A percentile compares a stretch with the other conserved stretches of the same genome.
Evolutionary conservation across 352 stramenopile genomes (phyloP).

Genomic region (Globisporangium orthogonon): DNA sequence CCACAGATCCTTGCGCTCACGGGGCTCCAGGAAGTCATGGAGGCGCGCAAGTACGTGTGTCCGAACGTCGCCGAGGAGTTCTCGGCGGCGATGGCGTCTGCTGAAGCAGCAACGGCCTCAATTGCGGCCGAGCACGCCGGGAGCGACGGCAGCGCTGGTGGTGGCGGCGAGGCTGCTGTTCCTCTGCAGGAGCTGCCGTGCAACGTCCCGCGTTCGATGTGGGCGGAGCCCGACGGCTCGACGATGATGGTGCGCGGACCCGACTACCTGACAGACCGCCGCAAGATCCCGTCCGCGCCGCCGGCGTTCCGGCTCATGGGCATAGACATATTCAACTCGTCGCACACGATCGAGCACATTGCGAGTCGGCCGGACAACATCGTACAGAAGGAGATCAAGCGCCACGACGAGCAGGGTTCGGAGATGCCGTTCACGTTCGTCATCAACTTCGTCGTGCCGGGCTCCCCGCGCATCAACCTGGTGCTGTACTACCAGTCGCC

Average conservation of each 20-base stretch:
- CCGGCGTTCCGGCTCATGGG: slow-evolving; percentile 63
- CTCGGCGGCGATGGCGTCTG: slow-evolving; percentile 27
- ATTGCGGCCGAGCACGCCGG: not conserved
- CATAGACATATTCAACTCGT: slow-evolving; percentile 56
- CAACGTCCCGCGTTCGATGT: slow-evolving; percentile 62
- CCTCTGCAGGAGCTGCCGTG: slow-evolving; percentile 42
- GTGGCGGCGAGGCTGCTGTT: slow-evolving; percentile 1
- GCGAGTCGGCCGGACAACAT: slow-evolving; percentile 49
- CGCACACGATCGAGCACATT: slow-evolving; percentile 53
- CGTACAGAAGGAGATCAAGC: slow-evolving; percentile 50
- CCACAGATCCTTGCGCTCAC: slow-evolving; percentile 54
- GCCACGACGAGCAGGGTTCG: slow-evolving; percentile 46
- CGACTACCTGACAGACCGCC: slow-evolving; percentile 59
- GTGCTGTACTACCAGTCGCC: slow-evolving; percentile 71
- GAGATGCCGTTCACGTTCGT: slow-evolving; percentile 79
- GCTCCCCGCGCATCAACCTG: slow-evolving; percentile 48
- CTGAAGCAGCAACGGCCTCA: slow-evolving; percentile 8
- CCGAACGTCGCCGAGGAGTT: slow-evolving; percentile 65
- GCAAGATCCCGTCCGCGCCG: slow-evolving; percentile 66
- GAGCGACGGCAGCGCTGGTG: not conserved
- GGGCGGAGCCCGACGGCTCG: slow-evolving; percentile 52
- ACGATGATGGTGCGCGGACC: slow-evolving; percentile 67
- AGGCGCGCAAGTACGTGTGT: slow-evolving; percentile 68
- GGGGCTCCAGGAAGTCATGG: slow-evolving; percentile 63
- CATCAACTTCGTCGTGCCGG: slow-evolving; percentile 72